Conservation (phyloP, 164 flowering plant genomes). For the Stephania japonica region DNA sequence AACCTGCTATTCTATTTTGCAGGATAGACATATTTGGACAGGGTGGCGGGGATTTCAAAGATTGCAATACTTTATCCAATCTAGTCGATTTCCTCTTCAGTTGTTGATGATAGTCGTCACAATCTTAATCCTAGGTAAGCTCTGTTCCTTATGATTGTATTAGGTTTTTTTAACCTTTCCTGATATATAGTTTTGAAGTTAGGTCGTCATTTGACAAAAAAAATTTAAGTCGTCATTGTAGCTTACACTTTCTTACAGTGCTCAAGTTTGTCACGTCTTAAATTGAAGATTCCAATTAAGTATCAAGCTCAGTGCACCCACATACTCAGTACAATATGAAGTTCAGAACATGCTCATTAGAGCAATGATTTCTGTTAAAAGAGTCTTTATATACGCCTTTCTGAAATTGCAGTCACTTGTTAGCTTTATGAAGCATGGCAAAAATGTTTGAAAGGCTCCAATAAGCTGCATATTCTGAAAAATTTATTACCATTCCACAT, state of each 20-base stretch:
- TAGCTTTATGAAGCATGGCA: not conserved
- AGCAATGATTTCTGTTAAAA: not conserved
- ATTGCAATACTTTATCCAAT: conserved; percentile 11
- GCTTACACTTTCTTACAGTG: not conserved
- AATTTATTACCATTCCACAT: not conserved
- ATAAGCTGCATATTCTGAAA: not conserved
- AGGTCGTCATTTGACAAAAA: not conserved
- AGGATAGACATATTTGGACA: conserved; percentile 12
- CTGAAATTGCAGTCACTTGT: not conserved
- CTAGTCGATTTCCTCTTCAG: conserved; percentile 11
- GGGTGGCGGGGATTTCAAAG: conserved; percentile 14
- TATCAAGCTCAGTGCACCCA: not conserved
- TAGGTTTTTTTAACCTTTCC: not conserved
- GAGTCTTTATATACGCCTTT: not conserved
- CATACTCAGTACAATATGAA: not conserved
- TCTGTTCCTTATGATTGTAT: not conserved
- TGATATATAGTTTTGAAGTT: no score
- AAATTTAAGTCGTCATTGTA: not conserved
- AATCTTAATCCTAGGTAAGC: conserved; percentile 21
- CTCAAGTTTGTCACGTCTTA: not conserved
- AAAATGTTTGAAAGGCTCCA: not conserved
- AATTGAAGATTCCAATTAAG: not conserved
- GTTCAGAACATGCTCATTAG: not conserved
- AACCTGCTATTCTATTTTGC: not conserved
- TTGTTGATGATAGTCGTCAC: conserved; percentile 9